Evolutionary conservation across 2,329 filamentous ascomycete genomes (phyloP).

Genomic region (Nemania abortiva): DNA sequence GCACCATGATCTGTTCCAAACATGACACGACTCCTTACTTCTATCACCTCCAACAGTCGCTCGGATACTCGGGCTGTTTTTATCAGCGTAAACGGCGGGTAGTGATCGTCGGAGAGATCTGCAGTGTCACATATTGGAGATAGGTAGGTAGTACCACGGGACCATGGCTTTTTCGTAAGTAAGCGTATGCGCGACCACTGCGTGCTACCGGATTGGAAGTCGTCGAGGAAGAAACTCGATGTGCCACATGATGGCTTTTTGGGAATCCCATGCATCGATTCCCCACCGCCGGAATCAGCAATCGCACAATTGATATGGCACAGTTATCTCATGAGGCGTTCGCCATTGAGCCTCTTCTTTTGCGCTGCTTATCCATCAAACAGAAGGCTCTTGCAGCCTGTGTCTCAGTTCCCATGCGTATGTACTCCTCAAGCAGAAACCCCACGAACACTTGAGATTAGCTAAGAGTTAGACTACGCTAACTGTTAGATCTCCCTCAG

Average conservation of each 20-base stretch:
- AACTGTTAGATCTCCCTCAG: background rate
- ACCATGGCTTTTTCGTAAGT: background rate
- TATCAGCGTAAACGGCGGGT: conserved; percentile 17
- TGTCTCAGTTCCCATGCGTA: background rate
- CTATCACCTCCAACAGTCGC: background rate
- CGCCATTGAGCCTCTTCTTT: conserved; percentile 8
- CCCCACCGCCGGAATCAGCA: conserved; percentile 6
- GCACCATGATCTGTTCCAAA: conserved; percentile 5
- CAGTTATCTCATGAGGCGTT: conserved; percentile 9
- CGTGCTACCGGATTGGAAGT: conserved; percentile 16
- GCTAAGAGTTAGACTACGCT: too few relatives aligned
- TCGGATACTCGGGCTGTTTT: background rate
- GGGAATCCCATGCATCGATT: conserved; percentile 35
- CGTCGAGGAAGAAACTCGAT: conserved; percentile 24
- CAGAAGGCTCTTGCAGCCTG: background rate
- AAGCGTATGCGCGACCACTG: conserved; percentile 3
- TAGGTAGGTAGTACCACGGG: conserved; percentile 14
- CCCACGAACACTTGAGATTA: background rate
- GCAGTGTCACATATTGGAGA: conserved; percentile 8
- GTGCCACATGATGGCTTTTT: conserved; percentile 32
- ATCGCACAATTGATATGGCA: background rate
- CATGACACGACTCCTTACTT: background rate
- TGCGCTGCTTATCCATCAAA: background rate
- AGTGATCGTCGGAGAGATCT: conserved; percentile 21
- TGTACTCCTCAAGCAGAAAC: background rate